These are phyloP conservation scores for Laburnicola sp. DNA, from an alignment of 2,329 filamentous ascomycete species.

Conservation along the genomic window DNA sequence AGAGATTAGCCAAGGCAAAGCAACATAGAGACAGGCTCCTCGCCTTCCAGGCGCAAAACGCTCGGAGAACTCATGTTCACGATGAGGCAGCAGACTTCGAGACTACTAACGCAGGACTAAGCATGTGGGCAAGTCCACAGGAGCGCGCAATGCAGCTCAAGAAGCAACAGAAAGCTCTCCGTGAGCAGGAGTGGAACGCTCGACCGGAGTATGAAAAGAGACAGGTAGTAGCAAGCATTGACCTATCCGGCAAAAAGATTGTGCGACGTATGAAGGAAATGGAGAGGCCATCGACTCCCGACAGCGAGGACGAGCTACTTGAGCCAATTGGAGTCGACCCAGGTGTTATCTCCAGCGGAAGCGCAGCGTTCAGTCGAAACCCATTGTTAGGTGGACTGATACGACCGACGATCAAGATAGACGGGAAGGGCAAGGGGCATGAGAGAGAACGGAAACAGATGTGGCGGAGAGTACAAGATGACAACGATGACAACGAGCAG, in stretches of 20 bases:
- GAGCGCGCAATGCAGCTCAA: constrained; percentile 83
- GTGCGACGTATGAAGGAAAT: constrained; percentile 68
- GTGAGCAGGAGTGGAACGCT: constrained; percentile 85
- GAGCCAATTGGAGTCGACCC: constrained; percentile 36
- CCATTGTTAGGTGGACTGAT: constrained; percentile 68
- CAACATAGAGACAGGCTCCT: constrained; percentile 81
- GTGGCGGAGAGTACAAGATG: constrained; percentile 58
- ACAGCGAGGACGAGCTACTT: constrained; percentile 54
- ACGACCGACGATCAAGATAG: constrained; percentile 59
- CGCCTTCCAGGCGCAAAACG: constrained; percentile 82
- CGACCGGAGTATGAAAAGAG: constrained; percentile 88
- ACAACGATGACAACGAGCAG: constrained; percentile 57
- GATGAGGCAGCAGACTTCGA: constrained; percentile 82
- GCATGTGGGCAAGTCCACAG: constrained; percentile 81
- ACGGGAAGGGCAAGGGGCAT: constrained; percentile 49
- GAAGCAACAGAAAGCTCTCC: constrained; percentile 77
- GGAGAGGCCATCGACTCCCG: constrained; percentile 58
- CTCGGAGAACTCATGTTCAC: constrained; percentile 77
- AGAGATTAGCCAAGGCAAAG: constrained; percentile 69
- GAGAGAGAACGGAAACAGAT: constrained; percentile 44
- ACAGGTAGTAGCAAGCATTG: constrained; percentile 80
- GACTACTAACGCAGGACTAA: constrained; percentile 62
- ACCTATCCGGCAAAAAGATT: constrained; percentile 76
- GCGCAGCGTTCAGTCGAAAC: constrained; percentile 69
- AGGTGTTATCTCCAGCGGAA: constrained; percentile 32